A percentile compares a stretch with the other conserved stretches of the same genome.
These are phyloP conservation scores for Pseudopyricularia javanii DNA, from an alignment of 2,329 filamentous ascomycete species.

Conservation along the genomic window DNA sequence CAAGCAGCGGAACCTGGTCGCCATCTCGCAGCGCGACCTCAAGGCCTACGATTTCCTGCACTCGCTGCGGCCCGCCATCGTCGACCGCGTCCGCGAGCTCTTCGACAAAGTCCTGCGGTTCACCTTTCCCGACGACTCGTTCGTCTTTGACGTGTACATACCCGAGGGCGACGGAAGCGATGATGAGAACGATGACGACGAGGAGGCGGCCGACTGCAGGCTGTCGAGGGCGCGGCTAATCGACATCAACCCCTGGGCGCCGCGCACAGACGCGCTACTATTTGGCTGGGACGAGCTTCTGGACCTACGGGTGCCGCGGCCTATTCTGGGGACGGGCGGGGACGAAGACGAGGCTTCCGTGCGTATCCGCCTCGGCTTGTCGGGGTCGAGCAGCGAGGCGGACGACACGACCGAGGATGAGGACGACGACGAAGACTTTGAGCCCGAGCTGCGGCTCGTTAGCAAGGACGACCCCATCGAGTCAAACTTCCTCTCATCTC, in stretches of 20 bases:
- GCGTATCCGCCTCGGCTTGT: slow-evolving; percentile 4
- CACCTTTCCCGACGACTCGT: slow-evolving; percentile 73
- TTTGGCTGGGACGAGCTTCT: slow-evolving; percentile 87
- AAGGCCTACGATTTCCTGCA: slow-evolving; percentile 80
- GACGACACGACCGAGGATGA: slow-evolving; percentile 18
- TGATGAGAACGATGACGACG: slow-evolving; percentile 30
- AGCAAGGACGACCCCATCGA: slow-evolving; percentile 65
- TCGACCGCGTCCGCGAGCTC: slow-evolving; percentile 59
- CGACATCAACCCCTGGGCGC: slow-evolving; percentile 92
- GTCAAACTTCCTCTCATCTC: slow-evolving; percentile 62
- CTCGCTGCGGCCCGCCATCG: slow-evolving; percentile 50
- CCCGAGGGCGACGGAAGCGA: slow-evolving; percentile 44
- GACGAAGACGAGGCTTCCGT: slow-evolving; percentile 6
- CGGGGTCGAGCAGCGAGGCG: slow-evolving; percentile 14
- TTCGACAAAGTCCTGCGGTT: slow-evolving; percentile 63
- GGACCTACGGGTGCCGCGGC: slow-evolving; percentile 49
- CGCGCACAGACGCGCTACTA: slow-evolving; percentile 73
- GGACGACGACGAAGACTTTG: slow-evolving; percentile 26
- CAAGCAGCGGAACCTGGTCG: slow-evolving; percentile 66
- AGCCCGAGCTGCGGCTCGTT: slow-evolving; percentile 72
- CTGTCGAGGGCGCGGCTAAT: slow-evolving; percentile 73
- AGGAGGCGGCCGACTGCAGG: slow-evolving; percentile 29
- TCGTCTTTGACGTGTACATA: slow-evolving; percentile 87
- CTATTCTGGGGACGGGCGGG: slow-evolving; percentile 36
- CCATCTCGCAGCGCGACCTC: slow-evolving; percentile 76